These are phyloP conservation scores for Cladobotryum mycophilum DNA, from an alignment of 2,329 filamentous ascomycete genomes.

Conservation along the genomic window DNA sequence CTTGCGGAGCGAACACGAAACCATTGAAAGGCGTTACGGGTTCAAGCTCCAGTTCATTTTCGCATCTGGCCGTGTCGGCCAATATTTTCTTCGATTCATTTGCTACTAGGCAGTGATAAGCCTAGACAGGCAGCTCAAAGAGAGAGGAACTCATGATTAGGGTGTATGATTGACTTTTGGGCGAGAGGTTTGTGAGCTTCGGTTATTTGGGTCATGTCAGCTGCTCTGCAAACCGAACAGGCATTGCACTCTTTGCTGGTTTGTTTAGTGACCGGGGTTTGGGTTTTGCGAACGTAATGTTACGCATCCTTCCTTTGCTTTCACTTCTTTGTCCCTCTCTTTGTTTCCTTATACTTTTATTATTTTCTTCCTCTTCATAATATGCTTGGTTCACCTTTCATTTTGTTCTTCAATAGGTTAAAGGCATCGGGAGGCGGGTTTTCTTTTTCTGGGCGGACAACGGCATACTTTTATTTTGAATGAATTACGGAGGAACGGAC, in stretches of 20 bases:
- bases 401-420: neutral
- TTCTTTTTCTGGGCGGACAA: neutral
- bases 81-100: neutral
- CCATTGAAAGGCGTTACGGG: conserved; percentile 8
- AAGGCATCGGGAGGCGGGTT: conserved; percentile 3
- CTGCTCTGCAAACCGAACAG: neutral
- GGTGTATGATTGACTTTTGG: neutral
- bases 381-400: neutral
- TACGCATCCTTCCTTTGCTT: neutral
- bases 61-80: neutral
- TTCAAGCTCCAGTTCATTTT: neutral
- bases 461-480: too few relatives aligned
- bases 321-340: conserved; percentile 1
- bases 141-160: neutral
- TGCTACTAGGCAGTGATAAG: too few relatives aligned
- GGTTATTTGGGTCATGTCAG: neutral
- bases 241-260: too few relatives aligned
- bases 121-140: neutral
- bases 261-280: too few relatives aligned
- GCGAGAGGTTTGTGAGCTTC: neutral
- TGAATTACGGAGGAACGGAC: neutral
- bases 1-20: conserved; percentile 1
- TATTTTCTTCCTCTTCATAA: neutral
- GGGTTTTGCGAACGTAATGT: neutral
- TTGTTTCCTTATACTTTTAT: neutral